Base-by-base conservation (phyloP, 2,329 filamentous ascomycete genomes). In the Tolypocladium ophioglossoides region DNA sequence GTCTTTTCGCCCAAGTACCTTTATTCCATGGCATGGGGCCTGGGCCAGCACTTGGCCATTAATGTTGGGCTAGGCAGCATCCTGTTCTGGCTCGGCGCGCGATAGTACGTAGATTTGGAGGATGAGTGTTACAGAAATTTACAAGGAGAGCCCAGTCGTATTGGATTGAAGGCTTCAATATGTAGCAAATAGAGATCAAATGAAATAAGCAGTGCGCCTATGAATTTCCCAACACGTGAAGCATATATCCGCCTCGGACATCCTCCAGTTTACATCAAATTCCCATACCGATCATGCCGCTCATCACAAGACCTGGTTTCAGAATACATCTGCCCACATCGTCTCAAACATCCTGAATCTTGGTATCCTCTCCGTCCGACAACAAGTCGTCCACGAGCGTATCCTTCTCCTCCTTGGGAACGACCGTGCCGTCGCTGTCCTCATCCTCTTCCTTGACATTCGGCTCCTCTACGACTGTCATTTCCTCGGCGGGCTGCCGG, bases 1-100 rank as follows among this genome's bases (percentile, higher is more conserved):
- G 94, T 99, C 12, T 99, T 99, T 70, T 95, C 89, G 59, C 94
- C 94, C 0, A 99, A 97, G 70, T 97, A 91, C 69, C 72, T 99
- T 60, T 99, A 95, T 68, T 88, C 84, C 59, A 86, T 94, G 77
- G 90, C 87, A 16, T 99, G 94, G 95, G 84, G 81, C 58, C 65
- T 92, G 48, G 88, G 82, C 9, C 89, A 91, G 73, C 92, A 99
- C 79, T 67, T 91, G 57, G 66, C 79, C 39, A 75, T 92, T 46
- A 91, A 92, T 67, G 62, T 91, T 37, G 74, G 79, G 6, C 61
- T 86, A 46, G 84, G 83, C 1, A 76, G 82, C 34, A 52, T 80
- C 39, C 61, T 88, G 49, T 84, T 79, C 64, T 79, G 75, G 74
- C 55, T 84, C 16, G 78, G 75, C 2, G 61, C 63, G 4, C 57